Conservation (phyloP, 352 stramenopile genomes). For the Globisporangium lucens region DNA sequence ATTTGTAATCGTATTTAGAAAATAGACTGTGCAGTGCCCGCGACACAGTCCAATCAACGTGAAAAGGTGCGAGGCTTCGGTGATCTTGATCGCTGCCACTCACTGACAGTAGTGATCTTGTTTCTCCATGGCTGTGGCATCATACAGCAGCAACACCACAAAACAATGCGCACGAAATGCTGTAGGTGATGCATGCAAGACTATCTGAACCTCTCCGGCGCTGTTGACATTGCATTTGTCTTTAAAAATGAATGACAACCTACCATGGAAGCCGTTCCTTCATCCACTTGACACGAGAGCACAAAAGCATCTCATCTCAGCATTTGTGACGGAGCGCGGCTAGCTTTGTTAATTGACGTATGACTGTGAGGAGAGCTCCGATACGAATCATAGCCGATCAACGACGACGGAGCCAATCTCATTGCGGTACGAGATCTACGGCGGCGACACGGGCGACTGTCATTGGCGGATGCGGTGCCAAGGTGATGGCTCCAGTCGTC, state of each 20-base stretch:
- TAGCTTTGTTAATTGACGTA: neutral
- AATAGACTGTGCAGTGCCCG: too few species aligned
- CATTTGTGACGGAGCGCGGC: neutral
- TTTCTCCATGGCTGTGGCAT: too few species aligned
- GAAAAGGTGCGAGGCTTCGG: neutral
- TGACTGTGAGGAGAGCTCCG: neutral
- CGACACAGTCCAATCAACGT: too few species aligned
- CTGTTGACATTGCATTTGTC: neutral
- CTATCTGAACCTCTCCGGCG: neutral
- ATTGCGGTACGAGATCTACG: neutral
- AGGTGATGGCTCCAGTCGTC: neutral
- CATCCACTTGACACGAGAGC: neutral
- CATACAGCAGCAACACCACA: too few species aligned
- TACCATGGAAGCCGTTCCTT: neutral
- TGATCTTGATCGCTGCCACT: neutral
- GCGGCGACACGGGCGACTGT: neutral
- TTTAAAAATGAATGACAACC: neutral
- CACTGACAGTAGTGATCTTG: too few species aligned
- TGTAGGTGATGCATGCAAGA: neutral
- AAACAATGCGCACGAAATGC: too few species aligned
- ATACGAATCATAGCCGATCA: neutral
- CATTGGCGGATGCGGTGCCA: constrained; percentile 3
- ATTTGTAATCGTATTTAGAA: too few species aligned
- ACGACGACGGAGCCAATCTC: neutral
- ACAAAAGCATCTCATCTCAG: neutral